Evolutionary conservation across 1,284 basidiomycete genomes (phyloP), one percentile per base, ranked within the genome.

Genomic region (Ceratobasidium sp.): DNA sequence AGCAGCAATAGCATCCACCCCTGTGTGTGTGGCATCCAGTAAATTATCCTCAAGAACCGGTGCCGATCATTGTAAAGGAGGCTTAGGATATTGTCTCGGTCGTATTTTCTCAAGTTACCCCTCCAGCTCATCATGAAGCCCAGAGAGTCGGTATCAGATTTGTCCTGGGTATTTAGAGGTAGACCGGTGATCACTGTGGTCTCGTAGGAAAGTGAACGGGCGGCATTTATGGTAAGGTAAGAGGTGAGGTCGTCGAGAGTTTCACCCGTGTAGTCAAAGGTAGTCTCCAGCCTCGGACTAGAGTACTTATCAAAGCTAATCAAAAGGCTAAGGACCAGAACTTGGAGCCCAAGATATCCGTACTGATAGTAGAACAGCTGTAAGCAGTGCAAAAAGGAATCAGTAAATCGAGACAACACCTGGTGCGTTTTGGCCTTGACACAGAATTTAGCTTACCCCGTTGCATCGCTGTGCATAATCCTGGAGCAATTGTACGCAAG

Each of bases 291-390:
- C 22, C 22, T 51, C 8, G 8, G 48, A 22, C 48, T 22, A 51
- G 48, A 19, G 48, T 51, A 51, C 22, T 22, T 22, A 19, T 51
- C 48, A 11, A 51, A 51, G 48, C n/a, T 22, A 24, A 51, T 51
- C 22, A 51, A 51, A 51, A 51, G 48, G 11, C 48, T 51, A 51
- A 51, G 48, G 19, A 51, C 48, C 8, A 51, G 48, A 51, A 51
- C 19, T 51, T n/a, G 48, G 22, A 51, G 48, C 22, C 48, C 48
- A 9, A 51, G 48, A 24, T 51, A 51, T 51, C 48, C 48, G 22
- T 51, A 51, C n/a, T 51, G 48, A 51, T 51, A 51, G 48, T 51
- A 51, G 48, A 51, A 51, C 22, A 51, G n/a, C 48, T 51, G 11
- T 24, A 43, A 2, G 16, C 2, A 9, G 16, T 14, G 39, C 16